Evolutionary conservation across 2,329 filamentous ascomycete species (phyloP).

Genomic region (Ophiocordyceps camponoti-leonardi): DNA sequence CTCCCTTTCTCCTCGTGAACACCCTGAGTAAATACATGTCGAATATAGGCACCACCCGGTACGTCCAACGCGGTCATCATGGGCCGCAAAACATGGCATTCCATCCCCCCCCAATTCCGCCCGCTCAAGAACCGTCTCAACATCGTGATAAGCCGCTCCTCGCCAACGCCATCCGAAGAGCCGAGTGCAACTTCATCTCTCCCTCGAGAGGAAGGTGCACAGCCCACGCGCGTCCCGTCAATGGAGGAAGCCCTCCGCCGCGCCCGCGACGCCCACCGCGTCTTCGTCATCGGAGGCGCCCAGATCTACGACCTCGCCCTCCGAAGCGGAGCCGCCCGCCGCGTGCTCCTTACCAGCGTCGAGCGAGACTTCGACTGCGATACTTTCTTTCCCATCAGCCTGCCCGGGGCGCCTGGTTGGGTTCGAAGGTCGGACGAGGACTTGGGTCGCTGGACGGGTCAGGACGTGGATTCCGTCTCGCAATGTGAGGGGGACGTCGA

Average conservation of each 20-base stretch:
- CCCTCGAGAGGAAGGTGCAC: constrained; percentile 5
- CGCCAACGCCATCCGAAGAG: constrained; percentile 6
- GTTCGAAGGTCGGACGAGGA: constrained; percentile 28
- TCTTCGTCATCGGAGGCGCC: constrained; percentile 82
- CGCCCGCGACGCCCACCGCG: constrained; percentile 28
- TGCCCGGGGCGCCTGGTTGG: constrained; percentile 36
- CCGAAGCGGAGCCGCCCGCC: constrained; percentile 32
- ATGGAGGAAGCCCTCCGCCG: constrained; percentile 38
- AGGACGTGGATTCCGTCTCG: constrained; percentile 36
- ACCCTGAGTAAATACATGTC: too few species aligned
- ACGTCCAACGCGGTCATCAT: constrained; percentile 69
- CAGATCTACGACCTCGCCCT: constrained; percentile 69
- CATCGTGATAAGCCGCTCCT: constrained; percentile 54
- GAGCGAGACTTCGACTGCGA: constrained; percentile 58
- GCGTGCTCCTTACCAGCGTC: constrained; percentile 56
- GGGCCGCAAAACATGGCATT: constrained; percentile 95
- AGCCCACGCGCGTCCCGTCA: constrained; percentile 40
- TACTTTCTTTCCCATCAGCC: constrained; percentile 49
- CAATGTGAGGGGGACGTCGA: constrained; percentile 45
- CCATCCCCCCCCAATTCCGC: constrained; percentile 61
- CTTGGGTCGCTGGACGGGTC: constrained; percentile 47
- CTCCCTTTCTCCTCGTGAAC: not conserved
- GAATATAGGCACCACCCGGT: constrained; percentile 11
- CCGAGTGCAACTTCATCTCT: constrained; percentile 3
- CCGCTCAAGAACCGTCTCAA: constrained; percentile 70